Evolutionary conservation across 2,329 filamentous ascomycete genomes (phyloP).

Genomic region (Emericellopsis atlantica): DNA sequence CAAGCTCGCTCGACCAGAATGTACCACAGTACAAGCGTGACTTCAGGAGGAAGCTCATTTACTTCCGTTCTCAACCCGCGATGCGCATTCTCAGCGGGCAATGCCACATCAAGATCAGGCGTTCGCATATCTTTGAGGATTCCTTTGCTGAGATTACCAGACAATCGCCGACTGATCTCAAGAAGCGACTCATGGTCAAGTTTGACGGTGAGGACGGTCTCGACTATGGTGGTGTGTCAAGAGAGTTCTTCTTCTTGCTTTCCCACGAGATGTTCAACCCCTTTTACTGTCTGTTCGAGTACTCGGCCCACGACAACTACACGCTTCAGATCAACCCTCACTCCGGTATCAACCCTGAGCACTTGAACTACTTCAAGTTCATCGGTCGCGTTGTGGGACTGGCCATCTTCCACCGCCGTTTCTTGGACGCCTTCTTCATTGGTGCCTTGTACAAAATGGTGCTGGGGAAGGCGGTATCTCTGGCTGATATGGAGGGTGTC

Average conservation of each 20-base stretch:
- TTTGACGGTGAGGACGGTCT: constrained; percentile 97
- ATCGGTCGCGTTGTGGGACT: constrained; percentile 94
- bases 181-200: constrained; percentile 99
- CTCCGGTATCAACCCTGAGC: constrained; percentile 97
- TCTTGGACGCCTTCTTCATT: constrained; percentile 98
- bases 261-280: constrained; percentile 99
- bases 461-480: constrained; percentile 76
- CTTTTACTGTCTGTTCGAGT: constrained; percentile 98
- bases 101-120: constrained; percentile 93
- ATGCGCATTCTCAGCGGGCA: constrained; percentile 92
- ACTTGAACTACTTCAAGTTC: constrained; percentile 99
- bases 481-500: constrained; percentile 97
- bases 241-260: constrained; percentile 98
- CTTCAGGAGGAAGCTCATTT: constrained; percentile 94
- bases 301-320: constrained; percentile 99
- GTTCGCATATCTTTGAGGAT: constrained; percentile 96
- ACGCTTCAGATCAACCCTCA: constrained; percentile 99
- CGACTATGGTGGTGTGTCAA: constrained; percentile 92
- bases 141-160: constrained; percentile 98
- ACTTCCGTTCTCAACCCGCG: constrained; percentile 96
- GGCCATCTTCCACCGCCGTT: constrained; percentile 94
- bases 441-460: constrained; percentile 99
- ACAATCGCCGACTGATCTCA: constrained; percentile 87
- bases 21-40: constrained; percentile 99
- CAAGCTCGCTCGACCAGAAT: constrained; percentile 93